Base-by-base conservation (phyloP, 2,329 filamentous ascomycete genomes). In the Colletotrichum echinochloae region DNA sequence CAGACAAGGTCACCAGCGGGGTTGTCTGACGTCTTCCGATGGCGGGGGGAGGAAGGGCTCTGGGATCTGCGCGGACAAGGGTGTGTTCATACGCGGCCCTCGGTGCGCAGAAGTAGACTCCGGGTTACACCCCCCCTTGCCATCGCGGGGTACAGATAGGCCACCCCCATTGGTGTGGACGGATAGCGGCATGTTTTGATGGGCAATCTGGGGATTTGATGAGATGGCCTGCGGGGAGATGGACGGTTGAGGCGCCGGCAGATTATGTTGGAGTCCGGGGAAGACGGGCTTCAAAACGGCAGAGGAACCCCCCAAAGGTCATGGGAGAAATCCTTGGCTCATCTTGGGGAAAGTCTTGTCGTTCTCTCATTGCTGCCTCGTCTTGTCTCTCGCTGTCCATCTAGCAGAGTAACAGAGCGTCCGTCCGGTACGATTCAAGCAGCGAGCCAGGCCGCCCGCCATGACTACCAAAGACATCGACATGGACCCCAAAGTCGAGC, bases 401-500 rank as follows among this genome's bases (percentile, higher is more conserved):
- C 23, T 52, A 44, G 2, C 18, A 35, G 28, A 37, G 44, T 55
- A 9, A n/a, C n/a, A n/a, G 14, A 23, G 37, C 41, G 28, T 14
- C 49, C 39, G 46, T 14, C 4, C 2, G 18, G 26, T 23, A 48
- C 1, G 26, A 14, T 3, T 4, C 26, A 8, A 46, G 33, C 23
- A 51, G 26, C 44, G n/a, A n/a, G n/a, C n/a, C 44, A 30, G 2
- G 8, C 16, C 26, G 18, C 7, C n/a, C 52, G 35, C 37, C 26
- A 65, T 71, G 65, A 12, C 65, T 20, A 35, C 48, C 8, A 65
- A 64, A 30, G 60, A 70, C n/a, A 33, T 44, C 26, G 65, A 66
- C 5, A 74, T 74, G 63, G 59, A 72, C 48, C 59, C 63, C 39
- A 75, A 77, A 60, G 60, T 48, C 23, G 71, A 74, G 20, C 69